Evolutionary conservation across 768 basidiomycete genomes (phyloP).

Genomic region (Macrolepiota dolichaula): DNA sequence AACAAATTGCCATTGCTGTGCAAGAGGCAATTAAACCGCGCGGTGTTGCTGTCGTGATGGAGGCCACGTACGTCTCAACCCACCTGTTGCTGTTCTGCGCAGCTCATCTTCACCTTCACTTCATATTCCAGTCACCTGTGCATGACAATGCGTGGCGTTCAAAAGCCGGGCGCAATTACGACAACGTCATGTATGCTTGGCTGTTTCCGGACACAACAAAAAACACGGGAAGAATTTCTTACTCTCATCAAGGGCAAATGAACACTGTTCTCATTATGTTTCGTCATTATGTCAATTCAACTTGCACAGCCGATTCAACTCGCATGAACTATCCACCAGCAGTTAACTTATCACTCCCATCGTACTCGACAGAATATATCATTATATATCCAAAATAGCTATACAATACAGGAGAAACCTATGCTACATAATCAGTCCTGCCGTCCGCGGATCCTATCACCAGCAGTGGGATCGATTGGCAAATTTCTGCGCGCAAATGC

Average conservation of each 20-base stretch:
- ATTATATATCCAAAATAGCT: conserved; percentile 12
- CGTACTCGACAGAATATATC: conserved; percentile 5
- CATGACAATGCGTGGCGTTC: conserved; percentile 99
- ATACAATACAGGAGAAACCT: conserved; percentile 13
- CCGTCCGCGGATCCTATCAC: conserved; percentile 54
- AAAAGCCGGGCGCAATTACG: conserved; percentile 95
- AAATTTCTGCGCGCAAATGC: conserved; percentile 56
- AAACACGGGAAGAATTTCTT: conserved; percentile 96
- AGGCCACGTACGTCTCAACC: conserved; percentile 74
- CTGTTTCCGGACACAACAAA: conserved; percentile 97
- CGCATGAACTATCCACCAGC: conserved; percentile 4
- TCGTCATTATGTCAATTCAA: conserved; percentile 24
- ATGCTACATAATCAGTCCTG: conserved; percentile 43
- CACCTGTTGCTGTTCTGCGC: not conserved
- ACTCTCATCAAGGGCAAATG: conserved; percentile 65
- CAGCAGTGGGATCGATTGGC: conserved; percentile 59
- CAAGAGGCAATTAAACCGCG: conserved; percentile 97
- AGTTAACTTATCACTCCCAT: conserved; percentile 7
- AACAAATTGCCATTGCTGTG: conserved; percentile 96
- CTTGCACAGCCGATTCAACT: conserved; percentile 17
- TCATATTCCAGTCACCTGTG: conserved; percentile 74
- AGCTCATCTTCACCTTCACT: not conserved
- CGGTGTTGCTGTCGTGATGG: conserved; percentile 99
- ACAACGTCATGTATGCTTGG: conserved; percentile 98
- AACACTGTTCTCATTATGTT: conserved; percentile 18